Conservation (phyloP, 805 yeast species). For the Yamadazyma nakazawae region DNA sequence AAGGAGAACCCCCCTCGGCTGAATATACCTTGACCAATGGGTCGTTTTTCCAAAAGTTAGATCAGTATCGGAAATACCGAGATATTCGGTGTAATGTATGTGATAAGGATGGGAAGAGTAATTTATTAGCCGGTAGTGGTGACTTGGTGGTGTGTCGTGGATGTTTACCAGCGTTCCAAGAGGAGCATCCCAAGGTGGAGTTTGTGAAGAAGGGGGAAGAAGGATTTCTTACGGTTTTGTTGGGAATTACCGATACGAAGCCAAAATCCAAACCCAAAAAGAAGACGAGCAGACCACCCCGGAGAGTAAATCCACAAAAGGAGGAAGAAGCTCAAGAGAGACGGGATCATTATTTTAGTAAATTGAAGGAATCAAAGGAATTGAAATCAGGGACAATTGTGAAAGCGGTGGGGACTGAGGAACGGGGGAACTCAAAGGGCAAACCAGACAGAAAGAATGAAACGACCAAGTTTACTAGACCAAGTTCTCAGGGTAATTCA, state of each 20-base stretch:
- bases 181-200: constrained; percentile 3
- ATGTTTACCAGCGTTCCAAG: constrained; percentile 33
- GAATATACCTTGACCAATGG: constrained; percentile 54
- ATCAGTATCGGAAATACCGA: constrained; percentile 47
- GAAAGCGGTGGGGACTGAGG: constrained; percentile 32
- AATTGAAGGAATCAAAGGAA: constrained; percentile 28
- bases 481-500: too few relatives aligned
- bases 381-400: constrained; percentile 38
- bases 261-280: constrained; percentile 26
- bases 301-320: constrained; percentile 5
- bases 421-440: background rate
- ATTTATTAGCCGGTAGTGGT: constrained; percentile 33
- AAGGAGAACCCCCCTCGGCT: constrained; percentile 44
- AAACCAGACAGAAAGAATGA: background rate
- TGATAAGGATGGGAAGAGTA: constrained; percentile 26
- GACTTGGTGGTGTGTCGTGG: constrained; percentile 38
- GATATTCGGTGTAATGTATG: constrained; percentile 49
- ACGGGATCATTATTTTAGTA: constrained; percentile 34
- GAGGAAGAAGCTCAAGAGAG: constrained; percentile 27
- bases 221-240: constrained; percentile 42
- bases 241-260: constrained; percentile 47
- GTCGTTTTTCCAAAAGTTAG: constrained; percentile 47
- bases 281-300: constrained; percentile 21
- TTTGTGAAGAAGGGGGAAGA: constrained; percentile 47
- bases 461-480: background rate